Conservation (phyloP, 169 alveolate species). For the Plasmodium gallinaceum region DNA sequence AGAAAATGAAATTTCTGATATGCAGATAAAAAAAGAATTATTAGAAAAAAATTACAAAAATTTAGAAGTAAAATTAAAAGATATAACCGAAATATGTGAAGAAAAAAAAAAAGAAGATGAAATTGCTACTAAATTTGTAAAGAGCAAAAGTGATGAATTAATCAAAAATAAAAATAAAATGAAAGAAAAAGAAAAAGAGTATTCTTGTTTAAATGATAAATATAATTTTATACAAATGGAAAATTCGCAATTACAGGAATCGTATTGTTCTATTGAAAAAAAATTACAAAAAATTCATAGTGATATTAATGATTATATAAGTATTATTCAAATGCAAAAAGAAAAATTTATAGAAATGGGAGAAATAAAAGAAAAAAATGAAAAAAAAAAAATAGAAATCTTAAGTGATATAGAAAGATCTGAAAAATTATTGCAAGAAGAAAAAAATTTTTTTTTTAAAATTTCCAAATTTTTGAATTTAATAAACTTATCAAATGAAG, state of each 20-base stretch:
- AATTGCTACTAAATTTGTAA: constrained; percentile 24
- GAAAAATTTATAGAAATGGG: constrained; percentile 15
- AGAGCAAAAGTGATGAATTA: constrained; percentile 24
- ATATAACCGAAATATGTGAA: constrained; percentile 14
- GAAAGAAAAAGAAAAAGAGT: constrained; percentile 68
- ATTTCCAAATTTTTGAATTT: constrained; percentile 52
- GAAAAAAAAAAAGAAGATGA: constrained; percentile 61
- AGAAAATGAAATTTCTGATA: constrained; percentile 23
- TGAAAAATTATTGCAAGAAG: constrained; percentile 34
- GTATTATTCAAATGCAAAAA: constrained; percentile 6
- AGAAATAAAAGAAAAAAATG: constrained; percentile 32
- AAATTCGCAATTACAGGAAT: constrained; percentile 6
- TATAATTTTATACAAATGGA: constrained; percentile 10
- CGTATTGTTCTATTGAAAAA: constrained; percentile 1
- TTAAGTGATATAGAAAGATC: constrained; percentile 22
- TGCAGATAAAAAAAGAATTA: constrained; percentile 40
- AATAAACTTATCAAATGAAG: constrained; percentile 39
- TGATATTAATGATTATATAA: constrained; percentile 6
- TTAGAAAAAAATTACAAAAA: constrained; percentile 4
- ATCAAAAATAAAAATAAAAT: constrained; percentile 28
- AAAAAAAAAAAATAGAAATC: constrained; percentile 36
- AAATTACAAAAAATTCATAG: constrained; percentile 13
- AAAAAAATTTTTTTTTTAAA: constrained; percentile 49
- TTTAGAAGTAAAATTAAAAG: constrained; percentile 20
- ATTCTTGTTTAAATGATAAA: constrained; percentile 11